Base-by-base conservation (phyloP, 2,329 filamentous ascomycete species). In the Neonectria neomacrospora region DNA sequence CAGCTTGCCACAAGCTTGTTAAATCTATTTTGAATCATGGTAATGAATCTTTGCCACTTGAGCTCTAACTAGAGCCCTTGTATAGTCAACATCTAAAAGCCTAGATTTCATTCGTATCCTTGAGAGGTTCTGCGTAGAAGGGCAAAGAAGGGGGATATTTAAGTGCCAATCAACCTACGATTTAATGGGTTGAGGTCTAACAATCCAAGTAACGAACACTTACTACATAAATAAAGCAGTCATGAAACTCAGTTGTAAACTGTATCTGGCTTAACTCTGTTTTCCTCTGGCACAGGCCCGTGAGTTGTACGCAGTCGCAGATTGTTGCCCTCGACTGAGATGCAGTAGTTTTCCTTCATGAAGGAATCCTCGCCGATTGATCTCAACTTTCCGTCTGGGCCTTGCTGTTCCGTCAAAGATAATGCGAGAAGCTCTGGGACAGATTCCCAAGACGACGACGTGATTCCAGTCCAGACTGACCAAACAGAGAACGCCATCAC, bases 381-480 rank as follows among this genome's bases (percentile, higher is more conserved):
- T 54, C 32, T 18, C 39, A 3, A 16, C 11, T 18, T 44, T 20
- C 34, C 34, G 8, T 30, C 32, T 3, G 20, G 1, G 5, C 20
- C 44, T 16, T 56, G 39, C 18, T 56, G 45, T 1, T 63, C 55
- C 5, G 60, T 50, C 14, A 63, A 44, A 4, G 60, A 42, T 1
- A 63, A 18, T 1, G 60, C 56, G 6, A 64, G 45, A 8, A 65
- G 56, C 8, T 65, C 63, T n/a, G 50, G 56, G 12, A 65, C 50
- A 0, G 54, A 56, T 22, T 63, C 60, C 56, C 63, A 60, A 2
- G 60, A 60, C 0, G 63, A 63, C 0, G 60, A 63, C 3, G 53
- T 63, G 9, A 65, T 57, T 3, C 60, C 60, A 8, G 63, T 53
- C 52, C 60, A 65, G 5, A 65, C 34, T 3, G 56, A 65, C 60